Conservation (phyloP, 441 rosid genomes). For the Syzygium malaccense region DNA sequence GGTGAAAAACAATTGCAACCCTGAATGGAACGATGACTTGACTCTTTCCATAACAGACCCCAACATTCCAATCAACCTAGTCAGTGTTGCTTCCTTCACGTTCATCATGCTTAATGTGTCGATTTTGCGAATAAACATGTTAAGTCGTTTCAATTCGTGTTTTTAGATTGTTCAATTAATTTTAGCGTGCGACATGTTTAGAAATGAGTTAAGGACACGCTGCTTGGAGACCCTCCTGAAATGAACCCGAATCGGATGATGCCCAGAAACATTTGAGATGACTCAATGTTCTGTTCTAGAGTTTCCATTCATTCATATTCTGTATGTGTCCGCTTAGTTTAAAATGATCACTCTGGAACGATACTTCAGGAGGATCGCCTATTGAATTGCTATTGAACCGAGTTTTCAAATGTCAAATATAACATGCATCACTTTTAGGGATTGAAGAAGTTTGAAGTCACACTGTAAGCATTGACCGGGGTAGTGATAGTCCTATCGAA, state of each 20-base stretch:
- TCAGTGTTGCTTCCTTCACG: not conserved
- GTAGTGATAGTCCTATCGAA: not conserved
- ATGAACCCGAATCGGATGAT: not conserved
- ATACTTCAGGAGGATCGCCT: not conserved
- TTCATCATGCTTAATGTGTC: not conserved
- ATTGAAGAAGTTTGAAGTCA: not conserved
- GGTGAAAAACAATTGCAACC: not conserved
- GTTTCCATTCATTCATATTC: not conserved
- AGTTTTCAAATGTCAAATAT: not conserved
- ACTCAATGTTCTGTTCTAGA: not conserved
- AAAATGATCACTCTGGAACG: not conserved
- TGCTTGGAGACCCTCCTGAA: not conserved
- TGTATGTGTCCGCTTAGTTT: not conserved
- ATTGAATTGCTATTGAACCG: not conserved
- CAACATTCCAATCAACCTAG: not conserved
- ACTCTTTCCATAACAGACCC: constrained; percentile 5
- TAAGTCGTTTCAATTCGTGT: not conserved
- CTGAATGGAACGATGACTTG: constrained; percentile 1
- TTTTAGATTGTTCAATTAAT: not conserved
- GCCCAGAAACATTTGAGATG: not conserved
- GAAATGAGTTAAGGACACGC: not conserved
- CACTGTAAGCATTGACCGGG: not conserved
- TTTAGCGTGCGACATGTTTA: not conserved
- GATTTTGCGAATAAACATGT: not conserved
- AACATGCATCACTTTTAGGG: not conserved